Conservation (phyloP, 441 rosid genomes). For the Eruca vesicaria region DNA sequence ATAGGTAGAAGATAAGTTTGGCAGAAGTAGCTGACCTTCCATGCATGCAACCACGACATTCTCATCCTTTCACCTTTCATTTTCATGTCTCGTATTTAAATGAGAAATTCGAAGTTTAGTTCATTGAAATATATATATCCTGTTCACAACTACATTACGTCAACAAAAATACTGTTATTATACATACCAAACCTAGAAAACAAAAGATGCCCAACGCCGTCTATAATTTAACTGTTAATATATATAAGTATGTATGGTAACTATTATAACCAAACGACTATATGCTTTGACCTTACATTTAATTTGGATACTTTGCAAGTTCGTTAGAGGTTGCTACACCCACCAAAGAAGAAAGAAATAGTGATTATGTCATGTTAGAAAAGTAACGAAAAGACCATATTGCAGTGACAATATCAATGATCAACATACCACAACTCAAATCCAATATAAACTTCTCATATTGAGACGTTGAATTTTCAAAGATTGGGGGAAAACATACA, state of each 20-base stretch:
- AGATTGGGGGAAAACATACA: background rate
- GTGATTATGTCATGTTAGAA: background rate
- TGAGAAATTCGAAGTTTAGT: background rate
- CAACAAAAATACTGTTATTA: background rate
- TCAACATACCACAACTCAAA: background rate
- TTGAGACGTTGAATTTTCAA: constrained; percentile 18
- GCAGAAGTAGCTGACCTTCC: constrained; percentile 21
- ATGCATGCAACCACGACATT: constrained; percentile 21
- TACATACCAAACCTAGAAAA: constrained; percentile 15
- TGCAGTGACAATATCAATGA: background rate
- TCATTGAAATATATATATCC: background rate
- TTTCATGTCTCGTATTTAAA: background rate
- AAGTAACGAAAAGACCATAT: background rate
- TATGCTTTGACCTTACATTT: background rate
- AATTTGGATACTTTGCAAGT: background rate
- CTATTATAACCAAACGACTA: background rate
- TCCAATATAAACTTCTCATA: constrained; percentile 13
- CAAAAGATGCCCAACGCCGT: constrained; percentile 8
- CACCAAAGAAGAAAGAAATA: background rate
- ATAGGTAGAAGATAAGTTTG: background rate
- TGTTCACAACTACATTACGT: background rate
- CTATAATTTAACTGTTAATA: background rate
- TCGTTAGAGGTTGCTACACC: constrained; percentile 10
- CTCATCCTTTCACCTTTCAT: background rate
- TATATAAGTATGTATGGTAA: background rate